Conservation (phyloP, 202 grass and related monocot genomes). For the Carex arenaria region DNA sequence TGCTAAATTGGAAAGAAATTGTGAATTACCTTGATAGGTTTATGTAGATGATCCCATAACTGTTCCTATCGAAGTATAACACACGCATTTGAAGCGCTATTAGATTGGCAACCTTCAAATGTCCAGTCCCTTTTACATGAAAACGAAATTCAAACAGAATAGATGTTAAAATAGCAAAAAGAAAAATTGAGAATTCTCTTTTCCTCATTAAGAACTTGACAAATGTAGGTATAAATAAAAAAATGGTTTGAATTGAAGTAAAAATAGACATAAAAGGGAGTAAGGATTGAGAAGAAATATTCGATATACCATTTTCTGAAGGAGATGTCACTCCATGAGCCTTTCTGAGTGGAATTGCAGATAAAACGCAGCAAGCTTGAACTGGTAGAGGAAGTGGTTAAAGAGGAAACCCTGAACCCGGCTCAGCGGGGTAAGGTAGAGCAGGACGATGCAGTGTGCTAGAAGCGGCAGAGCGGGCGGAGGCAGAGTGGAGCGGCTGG, state of each 20-base stretch:
- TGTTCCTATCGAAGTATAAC: slow-evolving; percentile 30
- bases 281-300: background rate
- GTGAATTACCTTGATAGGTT: background rate
- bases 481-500: no score
- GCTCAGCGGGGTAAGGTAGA: no score
- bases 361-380: slow-evolving; percentile 1
- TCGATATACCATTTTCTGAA: background rate
- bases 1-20: background rate
- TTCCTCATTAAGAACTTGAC: background rate
- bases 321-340: background rate
- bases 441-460: no score
- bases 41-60: slow-evolving; percentile 11
- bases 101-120: background rate
- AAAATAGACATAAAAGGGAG: background rate
- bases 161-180: no score
- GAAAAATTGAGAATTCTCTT: background rate
- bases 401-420: no score
- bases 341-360: background rate
- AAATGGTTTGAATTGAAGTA: background rate
- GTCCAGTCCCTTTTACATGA: background rate
- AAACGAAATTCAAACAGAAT: background rate
- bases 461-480: no score
- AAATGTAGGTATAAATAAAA: no score
- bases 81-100: slow-evolving; percentile 28
- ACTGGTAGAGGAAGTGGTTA: background rate